Evolutionary conservation across 2,329 filamentous ascomycete species (phyloP), one percentile per base, ranked within the genome.

Genomic region (Nigrograna mackinnonii): DNA sequence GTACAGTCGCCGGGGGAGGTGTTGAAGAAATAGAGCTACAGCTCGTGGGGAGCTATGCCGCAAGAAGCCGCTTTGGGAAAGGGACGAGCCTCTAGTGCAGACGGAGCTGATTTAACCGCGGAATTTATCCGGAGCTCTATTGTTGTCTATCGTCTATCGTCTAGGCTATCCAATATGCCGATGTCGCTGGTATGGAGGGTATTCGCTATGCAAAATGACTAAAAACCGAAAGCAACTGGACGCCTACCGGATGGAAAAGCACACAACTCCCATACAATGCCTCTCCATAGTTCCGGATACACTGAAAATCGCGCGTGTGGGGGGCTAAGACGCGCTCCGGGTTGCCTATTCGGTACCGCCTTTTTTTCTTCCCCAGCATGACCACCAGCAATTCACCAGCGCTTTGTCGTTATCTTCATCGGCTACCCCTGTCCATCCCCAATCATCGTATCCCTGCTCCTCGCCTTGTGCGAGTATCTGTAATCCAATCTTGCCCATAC

Each of bases 381-480:
- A 84, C 79, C 84, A 82, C 86, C 86, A 89, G 56, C 86, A 90
- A 34, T 75, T 77, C 21, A 89, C 80, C 37, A 75, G 71, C 19
- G 62, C 59, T 44, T 40, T 64, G 50, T 54, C 70, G 37, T 68
- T 63, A 35, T 79, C 75, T 24, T 80, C 76, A 2, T 76, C 77
- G 19, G 75, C 74, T 33, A 46, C 44, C 34, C 47, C 52, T 16
- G 51, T 43, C 21, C 73, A 73, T 2, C 76, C 79, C 88, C 88
- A 92, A 63, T 92, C 88, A 60, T 92, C 88, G 55, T 81, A 79
- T 7, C 85, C 87, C 5, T 73, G 73, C 32, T 90, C 78, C 43
- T 80, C 73, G 5, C 82, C 83, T 57, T 88, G 79, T 14, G 83
- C 75, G 2, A 86, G 52, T 3, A 84, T 57, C 9, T 61, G 73